Conservation (phyloP, 2,329 filamentous ascomycete species). For the Fusarium albidum region DNA sequence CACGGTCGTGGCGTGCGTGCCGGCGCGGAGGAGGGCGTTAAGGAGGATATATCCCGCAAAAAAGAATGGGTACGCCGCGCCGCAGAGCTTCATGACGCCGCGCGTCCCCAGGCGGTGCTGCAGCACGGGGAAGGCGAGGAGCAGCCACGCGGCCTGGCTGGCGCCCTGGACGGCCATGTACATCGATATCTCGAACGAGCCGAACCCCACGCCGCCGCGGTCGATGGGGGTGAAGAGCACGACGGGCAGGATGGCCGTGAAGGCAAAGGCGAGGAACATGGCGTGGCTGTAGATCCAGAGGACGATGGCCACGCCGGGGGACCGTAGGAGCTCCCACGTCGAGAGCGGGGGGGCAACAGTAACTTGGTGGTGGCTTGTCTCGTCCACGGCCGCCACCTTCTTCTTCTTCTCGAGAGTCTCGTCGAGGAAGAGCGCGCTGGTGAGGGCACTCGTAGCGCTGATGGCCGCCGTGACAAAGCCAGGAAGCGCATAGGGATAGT, state of each 20-base stretch:
- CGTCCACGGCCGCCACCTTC: background rate
- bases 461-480: conserved; percentile 66
- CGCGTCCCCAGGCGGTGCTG: conserved; percentile 73
- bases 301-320: conserved; percentile 71
- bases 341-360: conserved; percentile 23
- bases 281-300: conserved; percentile 72
- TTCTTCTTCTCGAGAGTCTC: conserved; percentile 62
- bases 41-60: conserved; percentile 66
- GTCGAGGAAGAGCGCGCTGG: conserved; percentile 64
- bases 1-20: conserved; percentile 44
- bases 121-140: conserved; percentile 73
- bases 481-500: conserved; percentile 63
- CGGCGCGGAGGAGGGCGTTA: conserved; percentile 53
- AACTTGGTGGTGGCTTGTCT: conserved; percentile 3
- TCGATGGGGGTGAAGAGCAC: conserved; percentile 70
- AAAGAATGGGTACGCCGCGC: conserved; percentile 67
- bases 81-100: conserved; percentile 66
- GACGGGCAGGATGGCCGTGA: conserved; percentile 74
- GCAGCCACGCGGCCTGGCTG: conserved; percentile 75
- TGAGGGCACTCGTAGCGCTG: conserved; percentile 60
- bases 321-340: conserved; percentile 58
- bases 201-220: conserved; percentile 73
- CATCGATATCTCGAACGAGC: conserved; percentile 68
- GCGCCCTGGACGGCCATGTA: conserved; percentile 71
- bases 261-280: conserved; percentile 74